phyloP scores from a whole-genome alignment of 2,329 filamentous ascomycete genomes.

The Remersonia thermophila region DNA sequence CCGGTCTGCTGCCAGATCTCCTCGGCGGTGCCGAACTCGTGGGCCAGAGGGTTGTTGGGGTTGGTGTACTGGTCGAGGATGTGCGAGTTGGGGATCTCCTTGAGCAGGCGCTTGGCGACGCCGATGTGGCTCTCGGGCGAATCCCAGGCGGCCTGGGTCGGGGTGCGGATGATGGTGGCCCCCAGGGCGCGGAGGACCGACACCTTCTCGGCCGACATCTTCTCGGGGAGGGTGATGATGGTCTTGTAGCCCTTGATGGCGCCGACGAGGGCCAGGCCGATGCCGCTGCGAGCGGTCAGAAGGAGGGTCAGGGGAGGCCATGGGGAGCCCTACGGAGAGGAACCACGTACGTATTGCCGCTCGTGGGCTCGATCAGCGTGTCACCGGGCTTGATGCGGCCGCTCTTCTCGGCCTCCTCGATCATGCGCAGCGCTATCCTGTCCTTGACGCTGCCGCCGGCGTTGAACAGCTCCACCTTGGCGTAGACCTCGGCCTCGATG shows the following conservation, averaged over 20 bases:
- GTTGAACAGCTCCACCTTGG: slow-evolving; percentile 88
- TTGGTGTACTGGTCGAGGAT: slow-evolving; percentile 97
- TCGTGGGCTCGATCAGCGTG: slow-evolving; percentile 94
- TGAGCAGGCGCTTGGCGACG: slow-evolving; percentile 76
- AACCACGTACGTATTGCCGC: slow-evolving; percentile 67
- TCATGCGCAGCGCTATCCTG: slow-evolving; percentile 91
- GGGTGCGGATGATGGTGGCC: slow-evolving; percentile 94
- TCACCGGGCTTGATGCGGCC: slow-evolving; percentile 95
- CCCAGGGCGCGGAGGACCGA: slow-evolving; percentile 86
- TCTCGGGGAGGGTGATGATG: slow-evolving; percentile 96
- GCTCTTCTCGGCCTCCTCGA: slow-evolving; percentile 82
- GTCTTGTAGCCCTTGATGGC: slow-evolving; percentile 97
- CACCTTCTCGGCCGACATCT: slow-evolving; percentile 98
- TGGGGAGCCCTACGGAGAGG: slow-evolving; percentile 16
- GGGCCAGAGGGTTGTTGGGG: slow-evolving; percentile 78
- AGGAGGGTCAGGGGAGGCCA: background rate
- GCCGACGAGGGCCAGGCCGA: slow-evolving; percentile 83
- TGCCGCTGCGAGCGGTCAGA: slow-evolving; percentile 45
- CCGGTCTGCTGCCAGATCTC: slow-evolving; percentile 90
- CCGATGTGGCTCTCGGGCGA: slow-evolving; percentile 94
- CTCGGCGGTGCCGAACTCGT: slow-evolving; percentile 88
- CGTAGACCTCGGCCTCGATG: slow-evolving; percentile 79
- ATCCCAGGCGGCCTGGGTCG: slow-evolving; percentile 90
- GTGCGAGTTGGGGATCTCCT: slow-evolving; percentile 93
- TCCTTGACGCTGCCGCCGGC: slow-evolving; percentile 91